Evolutionary conservation across 2,329 filamentous ascomycete genomes (phyloP).

Genomic region (Aspergillus sp.): DNA sequence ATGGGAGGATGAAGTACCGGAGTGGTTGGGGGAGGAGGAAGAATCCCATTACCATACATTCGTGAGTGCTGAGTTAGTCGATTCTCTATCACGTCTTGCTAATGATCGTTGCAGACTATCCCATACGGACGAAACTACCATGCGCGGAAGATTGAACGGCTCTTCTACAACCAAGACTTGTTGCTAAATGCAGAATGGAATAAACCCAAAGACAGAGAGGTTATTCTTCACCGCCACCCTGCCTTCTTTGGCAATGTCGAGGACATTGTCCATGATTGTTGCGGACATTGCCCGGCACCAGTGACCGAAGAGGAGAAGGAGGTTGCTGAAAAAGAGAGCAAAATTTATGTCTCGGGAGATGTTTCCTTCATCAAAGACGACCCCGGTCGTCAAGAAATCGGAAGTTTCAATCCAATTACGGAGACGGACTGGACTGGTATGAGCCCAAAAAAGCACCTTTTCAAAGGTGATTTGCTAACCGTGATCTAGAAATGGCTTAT

Average conservation of each 20-base stretch:
- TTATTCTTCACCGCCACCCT: conserved; percentile 78
- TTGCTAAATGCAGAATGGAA: conserved; percentile 88
- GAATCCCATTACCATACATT: conserved; percentile 79
- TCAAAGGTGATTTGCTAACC: not conserved
- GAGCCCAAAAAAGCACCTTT: not conserved
- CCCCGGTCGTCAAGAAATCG: conserved; percentile 72
- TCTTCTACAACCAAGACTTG: conserved; percentile 78
- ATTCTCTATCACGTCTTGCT: not conserved
- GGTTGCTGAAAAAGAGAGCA: conserved; percentile 67
- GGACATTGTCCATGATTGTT: conserved; percentile 78
- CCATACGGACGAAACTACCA: conserved; percentile 39
- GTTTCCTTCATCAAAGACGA: conserved; percentile 76
- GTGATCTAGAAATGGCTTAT: conserved; percentile 71
- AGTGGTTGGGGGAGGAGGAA: conserved; percentile 77
- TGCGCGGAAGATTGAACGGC: conserved; percentile 67
- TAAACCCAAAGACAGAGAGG: conserved; percentile 68
- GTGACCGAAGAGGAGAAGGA: conserved; percentile 70
- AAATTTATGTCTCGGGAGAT: conserved; percentile 72
- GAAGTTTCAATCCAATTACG: conserved; percentile 76
- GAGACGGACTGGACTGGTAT: conserved; percentile 73
- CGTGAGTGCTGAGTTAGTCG: conserved; percentile 46
- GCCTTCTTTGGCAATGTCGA: conserved; percentile 77
- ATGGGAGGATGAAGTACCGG: conserved; percentile 76
- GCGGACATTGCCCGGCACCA: conserved; percentile 71
- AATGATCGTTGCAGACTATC: conserved; percentile 41